Evolutionary conservation across 2,329 filamentous ascomycete genomes (phyloP).

Genomic region (Endoconidiophora laricicola): DNA sequence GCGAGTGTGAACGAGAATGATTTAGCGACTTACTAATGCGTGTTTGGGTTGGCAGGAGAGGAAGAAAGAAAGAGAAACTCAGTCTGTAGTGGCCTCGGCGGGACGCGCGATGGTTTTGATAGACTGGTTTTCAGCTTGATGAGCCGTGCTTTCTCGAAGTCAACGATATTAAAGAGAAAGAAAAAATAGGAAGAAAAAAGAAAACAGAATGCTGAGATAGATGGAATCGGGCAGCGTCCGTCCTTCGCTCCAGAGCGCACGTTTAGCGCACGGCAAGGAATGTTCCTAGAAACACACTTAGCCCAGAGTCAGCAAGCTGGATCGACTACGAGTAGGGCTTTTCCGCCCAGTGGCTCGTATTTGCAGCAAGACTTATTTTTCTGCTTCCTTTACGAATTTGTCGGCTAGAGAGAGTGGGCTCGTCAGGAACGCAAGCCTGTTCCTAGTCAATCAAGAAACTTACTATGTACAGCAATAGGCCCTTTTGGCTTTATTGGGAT

Average conservation of each 20-base stretch:
- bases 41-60: neutral
- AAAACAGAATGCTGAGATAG: slow-evolving; percentile 12
- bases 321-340: too few species aligned
- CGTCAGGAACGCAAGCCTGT: too few species aligned
- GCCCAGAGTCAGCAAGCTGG: too few species aligned
- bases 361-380: too few species aligned
- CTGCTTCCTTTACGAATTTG: too few species aligned
- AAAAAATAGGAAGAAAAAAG: slow-evolving; percentile 17
- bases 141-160: neutral
- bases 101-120: slow-evolving; percentile 11
- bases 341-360: too few species aligned
- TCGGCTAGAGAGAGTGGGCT: too few species aligned
- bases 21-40: neutral
- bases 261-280: too few species aligned
- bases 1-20: neutral
- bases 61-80: neutral
- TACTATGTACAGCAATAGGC: too few species aligned
- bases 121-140: neutral
- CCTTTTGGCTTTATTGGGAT: too few species aligned
- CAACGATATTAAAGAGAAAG: neutral
- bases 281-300: too few species aligned
- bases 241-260: neutral
- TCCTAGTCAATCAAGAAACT: too few species aligned
- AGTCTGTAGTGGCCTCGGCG: slow-evolving; percentile 2
- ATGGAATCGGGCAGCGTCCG: neutral